Percentiles rank a stretch among this genome's conserved stretches.
These are phyloP conservation scores for Pelargonium fulgidum DNA, from an alignment of 441 rosid genomes.

Conservation along the genomic window DNA sequence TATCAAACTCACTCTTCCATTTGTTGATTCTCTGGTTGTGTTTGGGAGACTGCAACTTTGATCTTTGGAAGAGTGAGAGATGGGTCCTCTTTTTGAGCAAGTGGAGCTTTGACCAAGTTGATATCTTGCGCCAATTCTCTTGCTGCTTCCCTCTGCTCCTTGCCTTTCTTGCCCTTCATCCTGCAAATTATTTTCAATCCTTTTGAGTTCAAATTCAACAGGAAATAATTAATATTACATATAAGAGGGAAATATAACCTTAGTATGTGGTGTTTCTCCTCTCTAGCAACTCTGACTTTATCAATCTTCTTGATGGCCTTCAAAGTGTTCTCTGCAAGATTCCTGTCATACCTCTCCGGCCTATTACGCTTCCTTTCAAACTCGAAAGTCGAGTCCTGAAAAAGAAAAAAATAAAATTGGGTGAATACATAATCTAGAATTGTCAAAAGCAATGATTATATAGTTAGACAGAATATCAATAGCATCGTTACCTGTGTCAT, in stretches of 20 bases:
- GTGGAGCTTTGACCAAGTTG: slow-evolving; percentile 46
- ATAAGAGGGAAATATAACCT: slow-evolving; percentile 34
- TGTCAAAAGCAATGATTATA: neutral
- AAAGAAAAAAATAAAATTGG: neutral
- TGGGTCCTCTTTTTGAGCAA: slow-evolving; percentile 29
- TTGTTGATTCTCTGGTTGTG: slow-evolving; percentile 37
- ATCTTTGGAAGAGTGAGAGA: slow-evolving; percentile 41
- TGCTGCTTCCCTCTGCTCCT: slow-evolving; percentile 28
- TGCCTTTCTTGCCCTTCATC: slow-evolving; percentile 42
- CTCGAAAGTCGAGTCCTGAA: slow-evolving; percentile 78
- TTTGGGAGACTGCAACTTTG: slow-evolving; percentile 43
- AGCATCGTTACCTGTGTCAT: slow-evolving; percentile 64
- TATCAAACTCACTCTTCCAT: slow-evolving; percentile 60
- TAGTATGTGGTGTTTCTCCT: slow-evolving; percentile 33
- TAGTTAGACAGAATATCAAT: too few species aligned
- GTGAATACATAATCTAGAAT: neutral
- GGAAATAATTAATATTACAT: neutral
- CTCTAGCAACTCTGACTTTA: slow-evolving; percentile 56
- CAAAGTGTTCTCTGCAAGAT: slow-evolving; percentile 53
- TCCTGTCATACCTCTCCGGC: slow-evolving; percentile 90
- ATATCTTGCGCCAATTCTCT: slow-evolving; percentile 48
- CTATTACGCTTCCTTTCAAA: slow-evolving; percentile 89
- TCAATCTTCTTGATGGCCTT: slow-evolving; percentile 74
- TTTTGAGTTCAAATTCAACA: neutral
- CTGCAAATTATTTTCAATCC: slow-evolving; percentile 28